phyloP scores from a whole-genome alignment of 805 yeast genomes.

The Ogataea populi-albae region DNA sequence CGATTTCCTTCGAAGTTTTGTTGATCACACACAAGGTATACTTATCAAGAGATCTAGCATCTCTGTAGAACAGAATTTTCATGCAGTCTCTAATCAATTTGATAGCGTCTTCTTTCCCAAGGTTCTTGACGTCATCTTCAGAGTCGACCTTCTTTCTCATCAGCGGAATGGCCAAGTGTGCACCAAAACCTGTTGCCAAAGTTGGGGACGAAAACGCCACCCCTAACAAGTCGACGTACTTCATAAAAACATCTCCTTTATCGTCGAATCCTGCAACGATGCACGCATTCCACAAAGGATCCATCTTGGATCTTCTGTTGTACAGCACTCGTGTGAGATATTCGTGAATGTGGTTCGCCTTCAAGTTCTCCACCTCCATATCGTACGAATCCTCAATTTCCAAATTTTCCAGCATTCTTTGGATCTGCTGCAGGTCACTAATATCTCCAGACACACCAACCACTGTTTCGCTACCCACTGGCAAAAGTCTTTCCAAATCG shows the following conservation, averaged over 20 bases:
- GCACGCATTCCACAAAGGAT: conserved; percentile 94
- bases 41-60: conserved; percentile 88
- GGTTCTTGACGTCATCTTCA: conserved; percentile 70
- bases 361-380: conserved; percentile 56
- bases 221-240: conserved; percentile 88
- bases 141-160: conserved; percentile 78
- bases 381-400: conserved; percentile 81
- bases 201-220: conserved; percentile 86
- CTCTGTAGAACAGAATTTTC: conserved; percentile 94
- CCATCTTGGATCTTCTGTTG: conserved; percentile 84
- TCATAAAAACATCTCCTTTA: conserved; percentile 67
- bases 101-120: conserved; percentile 73
- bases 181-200: conserved; percentile 95
- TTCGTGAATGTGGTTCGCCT: conserved; percentile 87
- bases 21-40: conserved; percentile 77
- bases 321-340: conserved; percentile 83
- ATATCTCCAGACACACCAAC: conserved; percentile 96
- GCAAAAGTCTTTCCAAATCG: conserved; percentile 78
- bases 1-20: conserved; percentile 57
- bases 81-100: conserved; percentile 77
- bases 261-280: conserved; percentile 87
- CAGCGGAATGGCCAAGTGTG: conserved; percentile 89
- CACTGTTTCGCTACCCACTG: conserved; percentile 80
- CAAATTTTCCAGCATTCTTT: conserved; percentile 71
- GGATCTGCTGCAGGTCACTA: conserved; percentile 85